Conservation (phyloP, 768 basidiomycete species). For the Mycena pura region DNA sequence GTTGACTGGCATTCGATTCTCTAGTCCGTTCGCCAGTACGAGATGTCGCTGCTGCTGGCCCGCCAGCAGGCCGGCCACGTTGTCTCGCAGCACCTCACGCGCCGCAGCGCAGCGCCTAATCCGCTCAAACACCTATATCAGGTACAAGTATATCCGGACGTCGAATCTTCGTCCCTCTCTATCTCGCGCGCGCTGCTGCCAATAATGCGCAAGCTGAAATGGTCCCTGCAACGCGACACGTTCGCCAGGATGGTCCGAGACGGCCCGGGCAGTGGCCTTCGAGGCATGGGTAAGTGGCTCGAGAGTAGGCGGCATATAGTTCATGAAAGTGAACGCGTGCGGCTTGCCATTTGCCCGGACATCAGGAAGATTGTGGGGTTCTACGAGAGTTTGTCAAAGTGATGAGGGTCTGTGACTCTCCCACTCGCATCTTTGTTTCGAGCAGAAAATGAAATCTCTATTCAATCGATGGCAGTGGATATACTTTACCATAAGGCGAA, state of each 20-base stretch:
- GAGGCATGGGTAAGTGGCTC: slow-evolving; percentile 59
- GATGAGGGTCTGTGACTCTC: too few relatives aligned
- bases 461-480: too few relatives aligned
- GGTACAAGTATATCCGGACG: slow-evolving; percentile 65
- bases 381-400: slow-evolving; percentile 54
- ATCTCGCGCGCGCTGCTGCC: slow-evolving; percentile 70
- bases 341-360: slow-evolving; percentile 73
- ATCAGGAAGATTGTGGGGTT: slow-evolving; percentile 63
- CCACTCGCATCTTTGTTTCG: too few relatives aligned
- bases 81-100: slow-evolving; percentile 60
- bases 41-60: slow-evolving; percentile 59
- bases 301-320: slow-evolving; percentile 57
- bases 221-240: slow-evolving; percentile 69
- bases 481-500: too few relatives aligned
- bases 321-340: slow-evolving; percentile 67
- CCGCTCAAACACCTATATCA: slow-evolving; percentile 53
- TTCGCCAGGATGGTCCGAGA: slow-evolving; percentile 64
- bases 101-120: slow-evolving; percentile 46
- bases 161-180: slow-evolving; percentile 61
- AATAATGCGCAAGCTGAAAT: slow-evolving; percentile 70
- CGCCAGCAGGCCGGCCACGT: slow-evolving; percentile 59
- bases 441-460: too few relatives aligned
- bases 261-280: slow-evolving; percentile 43
- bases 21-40: slow-evolving; percentile 74
- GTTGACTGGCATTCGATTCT: slow-evolving; percentile 1